phyloP scores from a whole-genome alignment of 2,329 filamentous ascomycete species.

The Monosporascus sp. region DNA sequence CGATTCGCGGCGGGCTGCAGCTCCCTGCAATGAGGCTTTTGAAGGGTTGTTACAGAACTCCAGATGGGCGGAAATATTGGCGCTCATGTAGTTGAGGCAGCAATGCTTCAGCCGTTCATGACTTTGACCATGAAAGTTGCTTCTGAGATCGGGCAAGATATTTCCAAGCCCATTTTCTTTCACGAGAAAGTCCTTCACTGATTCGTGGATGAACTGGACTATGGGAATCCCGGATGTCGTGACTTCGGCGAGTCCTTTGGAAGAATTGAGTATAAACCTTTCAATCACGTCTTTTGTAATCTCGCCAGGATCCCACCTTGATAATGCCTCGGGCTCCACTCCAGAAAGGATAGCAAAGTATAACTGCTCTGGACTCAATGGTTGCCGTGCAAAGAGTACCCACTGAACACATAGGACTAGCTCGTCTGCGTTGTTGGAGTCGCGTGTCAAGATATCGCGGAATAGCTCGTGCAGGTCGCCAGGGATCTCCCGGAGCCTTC shows the following conservation, averaged over 20 bases:
- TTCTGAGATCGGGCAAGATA: slow-evolving; percentile 28
- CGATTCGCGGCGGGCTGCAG: too few species aligned
- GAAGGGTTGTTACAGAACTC: too few species aligned
- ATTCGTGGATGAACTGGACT: slow-evolving; percentile 51
- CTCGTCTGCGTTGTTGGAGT: slow-evolving; percentile 24
- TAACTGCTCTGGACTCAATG: slow-evolving; percentile 30
- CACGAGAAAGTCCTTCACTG: slow-evolving; percentile 42
- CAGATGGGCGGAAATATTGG: background rate
- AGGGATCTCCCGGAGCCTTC: slow-evolving; percentile 34
- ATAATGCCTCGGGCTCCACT: slow-evolving; percentile 7
- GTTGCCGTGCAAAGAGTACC: slow-evolving; percentile 32
- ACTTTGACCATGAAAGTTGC: slow-evolving; percentile 27
- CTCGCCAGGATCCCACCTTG: slow-evolving; percentile 19
- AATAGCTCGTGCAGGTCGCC: slow-evolving; percentile 33
- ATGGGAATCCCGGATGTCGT: slow-evolving; percentile 24
- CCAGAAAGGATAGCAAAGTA: slow-evolving; percentile 31
- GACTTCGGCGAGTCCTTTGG: slow-evolving; percentile 46
- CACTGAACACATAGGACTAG: slow-evolving; percentile 33
- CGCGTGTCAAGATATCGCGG: slow-evolving; percentile 32
- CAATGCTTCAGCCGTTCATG: slow-evolving; percentile 40
- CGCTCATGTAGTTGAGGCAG: slow-evolving; percentile 1
- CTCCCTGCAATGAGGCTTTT: too few species aligned
- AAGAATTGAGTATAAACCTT: slow-evolving; percentile 34
- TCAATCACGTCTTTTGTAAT: slow-evolving; percentile 17
- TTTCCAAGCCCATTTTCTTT: slow-evolving; percentile 26